Evolutionary conservation across 1,139 yeast genomes (phyloP).

Genomic region (Trichomonascaceae sp.): DNA sequence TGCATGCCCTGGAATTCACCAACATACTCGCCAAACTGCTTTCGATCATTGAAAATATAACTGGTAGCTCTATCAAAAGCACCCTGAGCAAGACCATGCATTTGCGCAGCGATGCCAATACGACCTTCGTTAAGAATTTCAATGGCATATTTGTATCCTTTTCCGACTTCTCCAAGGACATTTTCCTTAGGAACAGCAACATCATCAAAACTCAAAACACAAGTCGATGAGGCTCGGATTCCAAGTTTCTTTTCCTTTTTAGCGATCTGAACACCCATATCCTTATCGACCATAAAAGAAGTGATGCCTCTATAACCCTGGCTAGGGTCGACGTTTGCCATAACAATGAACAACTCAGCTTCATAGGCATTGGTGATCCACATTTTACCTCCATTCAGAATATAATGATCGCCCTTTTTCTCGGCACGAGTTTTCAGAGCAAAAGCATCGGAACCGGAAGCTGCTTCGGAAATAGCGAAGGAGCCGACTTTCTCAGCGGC

Average conservation of each 20-base stretch:
- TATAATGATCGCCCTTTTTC: conserved; percentile 32
- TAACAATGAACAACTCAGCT: conserved; percentile 39
- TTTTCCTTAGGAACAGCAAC: conserved; percentile 39
- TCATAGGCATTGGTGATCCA: conserved; percentile 43
- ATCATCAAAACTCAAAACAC: conserved; percentile 39
- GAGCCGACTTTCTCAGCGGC: conserved; percentile 37
- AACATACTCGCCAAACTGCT: conserved; percentile 39
- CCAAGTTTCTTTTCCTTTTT: conserved; percentile 43
- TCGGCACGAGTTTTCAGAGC: conserved; percentile 37
- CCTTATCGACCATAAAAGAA: conserved; percentile 39
- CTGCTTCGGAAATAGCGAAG: conserved; percentile 38
- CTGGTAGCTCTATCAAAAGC: conserved; percentile 39
- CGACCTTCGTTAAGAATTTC: conserved; percentile 42
- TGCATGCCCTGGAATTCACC: conserved; percentile 45
- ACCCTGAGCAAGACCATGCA: conserved; percentile 42
- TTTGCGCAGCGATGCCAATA: conserved; percentile 43
- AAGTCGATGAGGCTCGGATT: conserved; percentile 40
- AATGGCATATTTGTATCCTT: conserved; percentile 43
- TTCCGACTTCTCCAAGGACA: conserved; percentile 39
- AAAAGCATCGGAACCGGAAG: conserved; percentile 43
- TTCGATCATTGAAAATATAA: conserved; percentile 38
- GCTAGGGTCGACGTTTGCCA: conserved; percentile 39
- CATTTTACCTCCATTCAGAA: conserved; percentile 39
- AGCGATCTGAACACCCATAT: conserved; percentile 38
- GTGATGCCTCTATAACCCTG: conserved; percentile 43